Percentiles rank a stretch among this genome's conserved stretches.
These are phyloP conservation scores for Magnaporthiopsis incrustans DNA, from an alignment of 2,329 filamentous ascomycete species.

Conservation along the genomic window DNA sequence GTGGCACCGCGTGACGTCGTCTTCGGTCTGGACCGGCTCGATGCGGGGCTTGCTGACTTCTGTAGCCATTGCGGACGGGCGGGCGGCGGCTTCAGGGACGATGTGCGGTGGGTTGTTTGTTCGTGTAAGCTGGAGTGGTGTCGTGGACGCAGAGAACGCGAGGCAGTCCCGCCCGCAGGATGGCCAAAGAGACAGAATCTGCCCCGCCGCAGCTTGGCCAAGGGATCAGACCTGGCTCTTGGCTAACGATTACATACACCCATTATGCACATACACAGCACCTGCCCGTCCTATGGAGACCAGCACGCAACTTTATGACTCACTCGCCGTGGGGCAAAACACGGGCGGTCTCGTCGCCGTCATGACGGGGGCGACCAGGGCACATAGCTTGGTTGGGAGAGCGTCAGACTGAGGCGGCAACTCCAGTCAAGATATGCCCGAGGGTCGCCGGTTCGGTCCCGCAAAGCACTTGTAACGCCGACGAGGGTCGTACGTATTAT, in stretches of 20 bases:
- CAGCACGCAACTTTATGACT: neutral
- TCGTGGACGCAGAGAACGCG: neutral
- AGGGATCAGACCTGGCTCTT: neutral
- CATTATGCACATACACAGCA: neutral
- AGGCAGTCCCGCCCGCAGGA: neutral
- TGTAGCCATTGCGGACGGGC: neutral
- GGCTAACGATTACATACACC: neutral
- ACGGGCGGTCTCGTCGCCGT: neutral
- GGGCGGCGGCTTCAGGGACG: neutral
- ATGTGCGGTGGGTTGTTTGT: no score
- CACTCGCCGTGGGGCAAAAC: neutral
- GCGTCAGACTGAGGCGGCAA: conserved; percentile 9
- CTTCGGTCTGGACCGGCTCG: conserved; percentile 19
- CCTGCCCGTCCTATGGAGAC: neutral
- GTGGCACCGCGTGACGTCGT: conserved; percentile 21
- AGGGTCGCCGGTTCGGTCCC: conserved; percentile 8
- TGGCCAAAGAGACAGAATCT: neutral
- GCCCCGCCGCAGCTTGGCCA: neutral
- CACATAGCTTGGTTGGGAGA: no score
- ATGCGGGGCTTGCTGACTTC: conserved; percentile 13
- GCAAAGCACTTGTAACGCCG: no score
- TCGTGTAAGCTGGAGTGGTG: neutral
- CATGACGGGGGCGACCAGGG: no score
- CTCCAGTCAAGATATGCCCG: conserved; percentile 4
- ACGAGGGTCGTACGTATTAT: no score